These are phyloP conservation scores for Malania oleifera DNA, from an alignment of 164 flowering plant genomes.

Conservation along the genomic window DNA sequence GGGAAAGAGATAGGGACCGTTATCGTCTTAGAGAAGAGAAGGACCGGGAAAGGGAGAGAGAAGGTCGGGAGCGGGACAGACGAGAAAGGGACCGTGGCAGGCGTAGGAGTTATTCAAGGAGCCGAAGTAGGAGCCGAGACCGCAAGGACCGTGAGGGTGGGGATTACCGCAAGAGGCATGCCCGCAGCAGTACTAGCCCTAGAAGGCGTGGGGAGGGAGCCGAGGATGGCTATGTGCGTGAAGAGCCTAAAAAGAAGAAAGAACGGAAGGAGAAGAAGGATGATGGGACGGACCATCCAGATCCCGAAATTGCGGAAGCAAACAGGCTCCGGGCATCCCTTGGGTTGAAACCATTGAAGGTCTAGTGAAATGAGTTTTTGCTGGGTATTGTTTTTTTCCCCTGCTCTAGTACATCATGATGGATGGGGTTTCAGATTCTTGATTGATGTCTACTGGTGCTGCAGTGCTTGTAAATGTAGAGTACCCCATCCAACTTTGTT, in stretches of 20 bases:
- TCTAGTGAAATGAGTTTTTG: neutral
- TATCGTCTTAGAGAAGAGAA: conserved; percentile 64
- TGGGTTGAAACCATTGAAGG: conserved; percentile 72
- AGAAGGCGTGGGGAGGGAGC: conserved; percentile 46
- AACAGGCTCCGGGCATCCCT: conserved; percentile 77
- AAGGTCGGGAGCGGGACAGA: conserved; percentile 63
- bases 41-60: conserved; percentile 53
- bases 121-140: conserved; percentile 64
- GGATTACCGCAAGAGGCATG: conserved; percentile 66
- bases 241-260: conserved; percentile 68
- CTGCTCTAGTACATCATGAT: no score
- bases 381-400: neutral
- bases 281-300: conserved; percentile 92
- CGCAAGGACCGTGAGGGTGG: conserved; percentile 62
- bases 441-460: no score
- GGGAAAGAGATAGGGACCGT: conserved; percentile 58
- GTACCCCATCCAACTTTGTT: no score
- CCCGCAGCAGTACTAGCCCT: conserved; percentile 60
- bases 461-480: no score
- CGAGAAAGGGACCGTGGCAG: conserved; percentile 79
- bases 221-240: conserved; percentile 28
- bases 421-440: neutral
- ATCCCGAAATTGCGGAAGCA: conserved; percentile 92
- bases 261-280: conserved; percentile 67
- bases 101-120: conserved; percentile 65